Evolutionary conservation across 768 basidiomycete species (phyloP).

Genomic region (Suillus bovinus): DNA sequence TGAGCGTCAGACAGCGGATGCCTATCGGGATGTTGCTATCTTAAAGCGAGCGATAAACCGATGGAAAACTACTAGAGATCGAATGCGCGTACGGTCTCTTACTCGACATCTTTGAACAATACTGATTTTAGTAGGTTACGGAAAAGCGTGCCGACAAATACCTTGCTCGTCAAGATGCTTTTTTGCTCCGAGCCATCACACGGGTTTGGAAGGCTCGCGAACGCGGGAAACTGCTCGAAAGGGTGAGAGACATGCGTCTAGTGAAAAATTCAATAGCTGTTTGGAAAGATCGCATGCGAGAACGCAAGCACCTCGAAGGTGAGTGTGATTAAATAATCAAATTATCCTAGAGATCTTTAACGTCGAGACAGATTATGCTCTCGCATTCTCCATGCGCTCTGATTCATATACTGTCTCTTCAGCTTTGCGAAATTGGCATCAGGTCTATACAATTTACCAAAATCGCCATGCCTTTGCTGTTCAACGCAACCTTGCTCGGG

Average conservation of each 20-base stretch:
- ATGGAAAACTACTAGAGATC: slow-evolving; percentile 57
- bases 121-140: slow-evolving; percentile 44
- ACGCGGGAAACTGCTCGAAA: slow-evolving; percentile 56
- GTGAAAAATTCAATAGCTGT: slow-evolving; percentile 45
- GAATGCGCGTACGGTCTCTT: slow-evolving; percentile 46
- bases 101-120: not conserved
- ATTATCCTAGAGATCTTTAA: slow-evolving; percentile 6
- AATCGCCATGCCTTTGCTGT: slow-evolving; percentile 50
- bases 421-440: slow-evolving; percentile 48
- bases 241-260: slow-evolving; percentile 47
- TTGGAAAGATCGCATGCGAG: slow-evolving; percentile 50
- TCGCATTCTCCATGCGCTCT: slow-evolving; percentile 48
- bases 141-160: slow-evolving; percentile 59
- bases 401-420: slow-evolving; percentile 39
- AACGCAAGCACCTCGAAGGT: slow-evolving; percentile 50
- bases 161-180: slow-evolving; percentile 53
- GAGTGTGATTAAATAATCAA: slow-evolving; percentile 7
- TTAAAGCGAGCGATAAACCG: slow-evolving; percentile 47
- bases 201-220: slow-evolving; percentile 72
- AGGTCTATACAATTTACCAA: slow-evolving; percentile 42
- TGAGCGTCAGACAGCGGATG: slow-evolving; percentile 43
- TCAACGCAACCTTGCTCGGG: slow-evolving; percentile 34
- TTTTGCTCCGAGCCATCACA: slow-evolving; percentile 57
- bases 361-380: slow-evolving; percentile 42
- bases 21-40: slow-evolving; percentile 41